Conservation (phyloP, 306 rosid genomes). For the Castanea mollissima region DNA sequence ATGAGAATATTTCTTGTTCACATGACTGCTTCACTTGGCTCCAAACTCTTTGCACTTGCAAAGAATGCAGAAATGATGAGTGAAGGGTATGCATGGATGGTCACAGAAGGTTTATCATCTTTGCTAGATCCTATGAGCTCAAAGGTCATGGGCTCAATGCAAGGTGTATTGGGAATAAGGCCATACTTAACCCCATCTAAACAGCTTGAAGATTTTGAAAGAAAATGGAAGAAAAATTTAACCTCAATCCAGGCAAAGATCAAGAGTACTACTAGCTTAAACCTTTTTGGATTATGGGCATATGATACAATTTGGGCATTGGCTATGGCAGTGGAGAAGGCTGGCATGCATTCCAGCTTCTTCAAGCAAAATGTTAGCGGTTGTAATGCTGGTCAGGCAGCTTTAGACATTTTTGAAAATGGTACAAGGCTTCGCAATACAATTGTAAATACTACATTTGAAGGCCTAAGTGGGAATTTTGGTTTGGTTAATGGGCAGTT, state of each 20-base stretch:
- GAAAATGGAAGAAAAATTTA: slow-evolving; percentile 4
- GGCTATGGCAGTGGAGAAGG: slow-evolving; percentile 24
- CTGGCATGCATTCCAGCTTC: not conserved
- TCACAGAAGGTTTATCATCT: slow-evolving; percentile 22
- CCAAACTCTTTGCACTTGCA: slow-evolving; percentile 26
- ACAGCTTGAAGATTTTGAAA: slow-evolving; percentile 14
- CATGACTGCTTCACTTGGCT: slow-evolving; percentile 22
- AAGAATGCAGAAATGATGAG: slow-evolving; percentile 23
- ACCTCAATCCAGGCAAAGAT: not conserved
- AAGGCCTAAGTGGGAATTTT: slow-evolving; percentile 31
- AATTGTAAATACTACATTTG: slow-evolving; percentile 6
- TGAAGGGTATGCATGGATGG: slow-evolving; percentile 25
- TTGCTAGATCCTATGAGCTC: slow-evolving; percentile 7
- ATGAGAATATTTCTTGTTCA: slow-evolving; percentile 35
- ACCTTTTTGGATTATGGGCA: slow-evolving; percentile 36
- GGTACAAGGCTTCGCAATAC: slow-evolving; percentile 2
- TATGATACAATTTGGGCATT: slow-evolving; percentile 38
- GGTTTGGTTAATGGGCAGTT: slow-evolving; percentile 26
- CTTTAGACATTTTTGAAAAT: slow-evolving; percentile 2
- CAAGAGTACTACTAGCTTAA: not conserved
- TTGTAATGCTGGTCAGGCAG: not conserved
- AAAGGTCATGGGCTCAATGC: slow-evolving; percentile 27
- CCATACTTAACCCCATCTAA: not conserved
- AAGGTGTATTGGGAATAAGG: slow-evolving; percentile 45
- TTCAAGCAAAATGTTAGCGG: not conserved